Evolutionary conservation across 495 filamentous ascomycete species (phyloP).

Genomic region (Parmelia sp.): DNA sequence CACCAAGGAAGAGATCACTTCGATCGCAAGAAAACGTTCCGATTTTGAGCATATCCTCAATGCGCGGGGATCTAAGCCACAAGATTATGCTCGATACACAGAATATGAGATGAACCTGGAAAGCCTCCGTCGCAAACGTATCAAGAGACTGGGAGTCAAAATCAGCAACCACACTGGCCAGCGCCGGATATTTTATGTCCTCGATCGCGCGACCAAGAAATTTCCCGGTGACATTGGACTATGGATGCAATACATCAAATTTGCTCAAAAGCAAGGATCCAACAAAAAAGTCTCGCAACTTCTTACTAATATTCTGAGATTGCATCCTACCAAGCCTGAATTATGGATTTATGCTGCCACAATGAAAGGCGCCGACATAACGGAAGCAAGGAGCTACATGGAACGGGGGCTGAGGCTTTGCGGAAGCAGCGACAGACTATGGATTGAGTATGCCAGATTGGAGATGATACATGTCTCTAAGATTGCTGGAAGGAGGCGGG

Average conservation of each 20-base stretch:
- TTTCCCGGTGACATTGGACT: constrained; percentile 75
- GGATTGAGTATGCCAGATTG: constrained; percentile 84
- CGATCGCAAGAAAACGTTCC: constrained; percentile 81
- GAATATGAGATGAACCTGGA: constrained; percentile 91
- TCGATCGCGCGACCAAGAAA: constrained; percentile 79
- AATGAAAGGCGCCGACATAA: constrained; percentile 77
- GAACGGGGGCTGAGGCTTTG: constrained; percentile 84
- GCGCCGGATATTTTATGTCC: constrained; percentile 76
- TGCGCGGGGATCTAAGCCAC: constrained; percentile 62
- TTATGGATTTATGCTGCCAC: constrained; percentile 84
- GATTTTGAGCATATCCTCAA: constrained; percentile 90
- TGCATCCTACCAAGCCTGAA: constrained; percentile 77
- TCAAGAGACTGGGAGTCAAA: constrained; percentile 71
- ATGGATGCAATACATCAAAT: constrained; percentile 92
- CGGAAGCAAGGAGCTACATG: constrained; percentile 77
- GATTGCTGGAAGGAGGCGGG: constrained; percentile 61
- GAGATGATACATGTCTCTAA: constrained; percentile 88
- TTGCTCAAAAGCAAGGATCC: constrained; percentile 66
- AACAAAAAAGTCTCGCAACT: constrained; percentile 73
- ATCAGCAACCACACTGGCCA: constrained; percentile 57
- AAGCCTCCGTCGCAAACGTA: constrained; percentile 69
- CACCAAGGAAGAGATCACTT: constrained; percentile 75
- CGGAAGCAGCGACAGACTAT: constrained; percentile 60
- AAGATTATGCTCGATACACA: constrained; percentile 79
- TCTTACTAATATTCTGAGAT: constrained; percentile 66